These are phyloP conservation scores for Coemansia asiatica DNA, from an alignment of 192 early-diverging fungal species.

Conservation along the genomic window DNA sequence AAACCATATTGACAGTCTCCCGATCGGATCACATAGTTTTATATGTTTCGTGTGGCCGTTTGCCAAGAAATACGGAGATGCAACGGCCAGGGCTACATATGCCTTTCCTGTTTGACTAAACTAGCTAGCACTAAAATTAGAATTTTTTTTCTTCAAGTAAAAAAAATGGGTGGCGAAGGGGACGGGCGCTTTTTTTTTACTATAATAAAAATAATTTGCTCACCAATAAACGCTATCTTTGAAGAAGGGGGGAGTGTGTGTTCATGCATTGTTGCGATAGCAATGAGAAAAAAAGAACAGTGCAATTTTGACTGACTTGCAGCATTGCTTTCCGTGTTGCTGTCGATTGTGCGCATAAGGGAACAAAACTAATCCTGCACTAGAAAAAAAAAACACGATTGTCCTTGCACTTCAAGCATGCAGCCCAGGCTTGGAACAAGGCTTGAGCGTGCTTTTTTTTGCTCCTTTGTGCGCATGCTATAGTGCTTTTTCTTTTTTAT, in stretches of 20 bases:
- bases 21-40: neutral
- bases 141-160: neutral
- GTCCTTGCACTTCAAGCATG: neutral
- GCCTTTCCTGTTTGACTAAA: neutral
- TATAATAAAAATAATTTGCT: no score
- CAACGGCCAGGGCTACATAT: neutral
- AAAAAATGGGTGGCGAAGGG: neutral
- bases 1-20: neutral
- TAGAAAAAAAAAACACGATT: constrained; percentile 7
- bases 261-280: no score
- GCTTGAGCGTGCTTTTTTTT: neutral
- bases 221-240: no score
- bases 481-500: constrained; percentile 3
- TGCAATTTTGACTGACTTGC: neutral
- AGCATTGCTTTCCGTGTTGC: neutral
- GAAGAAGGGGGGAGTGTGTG: no score
- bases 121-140: no score
- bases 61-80: neutral
- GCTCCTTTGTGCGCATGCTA: neutral
- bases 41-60: constrained; percentile 4
- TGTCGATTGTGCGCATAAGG: constrained; percentile 10
- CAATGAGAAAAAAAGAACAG: neutral
- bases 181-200: neutral
- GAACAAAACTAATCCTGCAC: neutral
- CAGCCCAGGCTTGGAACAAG: neutral